Evolutionary conservation across 2,329 filamentous ascomycete genomes (phyloP).

Genomic region (Rhinocladiella mackenziei): DNA sequence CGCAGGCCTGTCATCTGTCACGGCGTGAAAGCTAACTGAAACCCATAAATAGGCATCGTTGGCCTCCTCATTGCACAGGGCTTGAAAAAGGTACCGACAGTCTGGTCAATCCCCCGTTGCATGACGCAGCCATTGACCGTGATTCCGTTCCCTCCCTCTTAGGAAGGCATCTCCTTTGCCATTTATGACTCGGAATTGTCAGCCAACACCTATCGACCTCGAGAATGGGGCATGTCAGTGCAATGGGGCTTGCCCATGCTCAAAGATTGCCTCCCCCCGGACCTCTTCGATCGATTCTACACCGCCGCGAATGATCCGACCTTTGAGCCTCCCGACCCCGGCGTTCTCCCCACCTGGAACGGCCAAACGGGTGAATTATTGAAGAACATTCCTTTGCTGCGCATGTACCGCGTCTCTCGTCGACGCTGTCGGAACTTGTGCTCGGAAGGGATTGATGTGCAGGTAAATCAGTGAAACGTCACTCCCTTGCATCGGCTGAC

Average conservation of each 20-base stretch:
- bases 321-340: slow-evolving; percentile 27
- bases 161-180: slow-evolving; percentile 29
- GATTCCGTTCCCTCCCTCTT: neutral
- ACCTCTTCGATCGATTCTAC: slow-evolving; percentile 31
- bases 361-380: slow-evolving; percentile 20
- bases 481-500: neutral
- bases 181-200: slow-evolving; percentile 30
- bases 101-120: neutral
- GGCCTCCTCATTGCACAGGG: slow-evolving; percentile 26
- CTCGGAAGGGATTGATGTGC: slow-evolving; percentile 15
- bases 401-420: slow-evolving; percentile 16
- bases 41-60: slow-evolving; percentile 26
- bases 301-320: slow-evolving; percentile 32
- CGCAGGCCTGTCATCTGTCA: too few relatives aligned
- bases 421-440: slow-evolving; percentile 15
- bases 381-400: slow-evolving; percentile 14
- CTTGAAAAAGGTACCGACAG: slow-evolving; percentile 21
- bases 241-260: slow-evolving; percentile 33
- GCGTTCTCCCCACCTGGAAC: slow-evolving; percentile 19
- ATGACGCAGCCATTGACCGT: neutral
- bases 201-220: slow-evolving; percentile 25
- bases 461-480: slow-evolving; percentile 5
- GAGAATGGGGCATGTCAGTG: slow-evolving; percentile 37
- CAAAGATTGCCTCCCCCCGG: slow-evolving; percentile 27
- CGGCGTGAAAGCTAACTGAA: too few relatives aligned